These are phyloP conservation scores for Hamamelis virginiana DNA, from an alignment of 164 flowering plant species.

Conservation along the genomic window DNA sequence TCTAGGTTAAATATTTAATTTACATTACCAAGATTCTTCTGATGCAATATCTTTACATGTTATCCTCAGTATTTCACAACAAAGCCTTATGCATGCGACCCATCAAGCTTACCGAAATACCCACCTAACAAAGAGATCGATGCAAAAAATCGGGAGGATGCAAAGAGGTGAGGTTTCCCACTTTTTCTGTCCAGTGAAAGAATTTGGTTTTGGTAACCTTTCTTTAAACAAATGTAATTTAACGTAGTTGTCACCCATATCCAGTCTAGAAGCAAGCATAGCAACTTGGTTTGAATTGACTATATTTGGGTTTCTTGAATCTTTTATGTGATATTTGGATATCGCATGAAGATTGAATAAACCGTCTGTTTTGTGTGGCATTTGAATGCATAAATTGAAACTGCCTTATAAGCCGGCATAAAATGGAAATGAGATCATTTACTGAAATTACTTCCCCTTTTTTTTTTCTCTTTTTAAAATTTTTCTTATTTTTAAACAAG, in stretches of 20 bases:
- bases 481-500: background rate
- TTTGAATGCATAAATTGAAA: background rate
- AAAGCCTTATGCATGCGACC: slow-evolving; percentile 66
- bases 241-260: background rate
- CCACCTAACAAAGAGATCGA: slow-evolving; percentile 77
- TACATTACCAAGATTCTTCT: background rate
- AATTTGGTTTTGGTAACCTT: background rate
- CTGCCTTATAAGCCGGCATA: background rate
- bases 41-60: background rate
- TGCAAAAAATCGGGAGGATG: slow-evolving; percentile 57
- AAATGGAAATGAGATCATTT: background rate
- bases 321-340: background rate
- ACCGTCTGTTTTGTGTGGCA: background rate
- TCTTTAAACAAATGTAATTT: too few relatives aligned
- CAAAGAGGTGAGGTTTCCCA: slow-evolving; percentile 39
- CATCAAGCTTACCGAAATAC: slow-evolving; percentile 58
- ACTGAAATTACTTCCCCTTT: background rate
- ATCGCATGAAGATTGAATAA: background rate
- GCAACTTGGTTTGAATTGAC: background rate
- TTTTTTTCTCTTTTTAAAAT: too few relatives aligned
- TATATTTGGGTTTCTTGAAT: background rate
- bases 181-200: background rate
- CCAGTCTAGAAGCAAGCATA: background rate
- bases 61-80: slow-evolving; percentile 52
- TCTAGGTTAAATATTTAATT: background rate